Percentiles rank a stretch among this genome's conserved stretches.
These are phyloP conservation scores for Calocybe gangraenosa DNA, from an alignment of 768 basidiomycete genomes.

Conservation along the genomic window DNA sequence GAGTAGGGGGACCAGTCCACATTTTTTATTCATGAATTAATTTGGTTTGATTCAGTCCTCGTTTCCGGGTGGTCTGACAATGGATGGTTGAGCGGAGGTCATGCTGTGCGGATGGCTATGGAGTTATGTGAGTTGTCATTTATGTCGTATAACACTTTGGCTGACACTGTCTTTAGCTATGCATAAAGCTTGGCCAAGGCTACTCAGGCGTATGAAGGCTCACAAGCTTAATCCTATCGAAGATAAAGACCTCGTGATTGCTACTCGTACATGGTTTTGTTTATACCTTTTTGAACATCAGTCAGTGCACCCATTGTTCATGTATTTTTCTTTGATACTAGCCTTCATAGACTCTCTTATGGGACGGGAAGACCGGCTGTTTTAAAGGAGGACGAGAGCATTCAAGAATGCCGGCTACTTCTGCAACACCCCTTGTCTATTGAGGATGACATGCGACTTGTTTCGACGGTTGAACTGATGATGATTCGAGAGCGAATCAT, in stretches of 20 bases:
- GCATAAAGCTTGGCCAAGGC: conserved; percentile 87
- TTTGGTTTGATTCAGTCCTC: conserved; percentile 48
- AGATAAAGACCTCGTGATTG: conserved; percentile 78
- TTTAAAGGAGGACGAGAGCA: conserved; percentile 89
- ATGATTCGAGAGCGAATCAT: conserved; percentile 83
- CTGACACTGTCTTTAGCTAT: conserved; percentile 46
- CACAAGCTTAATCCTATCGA: conserved; percentile 52
- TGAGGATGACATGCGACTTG: conserved; percentile 91
- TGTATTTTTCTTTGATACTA: not conserved
- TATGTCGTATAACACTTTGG: not conserved
- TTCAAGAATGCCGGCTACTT: conserved; percentile 73
- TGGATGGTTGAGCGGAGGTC: conserved; percentile 92
- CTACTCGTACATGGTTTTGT: conserved; percentile 89
- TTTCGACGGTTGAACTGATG: conserved; percentile 93
- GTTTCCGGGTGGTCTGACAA: conserved; percentile 94
- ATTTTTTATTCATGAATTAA: conserved; percentile 4
- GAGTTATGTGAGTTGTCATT: conserved; percentile 65
- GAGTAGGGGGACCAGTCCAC: conserved; percentile 49
- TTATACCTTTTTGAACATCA: conserved; percentile 93
- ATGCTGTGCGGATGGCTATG: conserved; percentile 97
- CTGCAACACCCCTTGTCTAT: conserved; percentile 86
- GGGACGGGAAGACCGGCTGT: conserved; percentile 93
- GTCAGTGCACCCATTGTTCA: conserved; percentile 39
- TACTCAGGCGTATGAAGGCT: conserved; percentile 73
- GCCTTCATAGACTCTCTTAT: conserved; percentile 70